phyloP scores from a whole-genome alignment of 192 early-diverging fungal genomes.

The Cetraspora pellucida region DNA sequence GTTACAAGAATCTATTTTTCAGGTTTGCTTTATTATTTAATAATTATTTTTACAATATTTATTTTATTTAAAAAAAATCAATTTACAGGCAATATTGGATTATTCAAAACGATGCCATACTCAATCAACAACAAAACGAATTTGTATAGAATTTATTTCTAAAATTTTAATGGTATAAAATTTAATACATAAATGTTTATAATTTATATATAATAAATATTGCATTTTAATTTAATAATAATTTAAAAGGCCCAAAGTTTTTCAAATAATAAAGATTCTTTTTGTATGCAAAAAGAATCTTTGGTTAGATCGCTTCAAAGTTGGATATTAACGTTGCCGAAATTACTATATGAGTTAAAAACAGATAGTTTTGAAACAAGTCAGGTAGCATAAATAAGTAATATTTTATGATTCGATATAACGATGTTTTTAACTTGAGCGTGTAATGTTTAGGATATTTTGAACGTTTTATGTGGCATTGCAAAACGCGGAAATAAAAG shows the following conservation, averaged over 20 bases:
- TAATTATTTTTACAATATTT: slow-evolving; percentile 32
- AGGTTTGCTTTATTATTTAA: slow-evolving; percentile 25
- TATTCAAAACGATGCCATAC: slow-evolving; percentile 35
- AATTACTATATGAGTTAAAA: slow-evolving; percentile 54
- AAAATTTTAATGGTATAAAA: slow-evolving; percentile 14
- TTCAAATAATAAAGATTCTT: slow-evolving; percentile 41
- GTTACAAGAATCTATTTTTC: slow-evolving; percentile 40
- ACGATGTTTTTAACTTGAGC: background rate
- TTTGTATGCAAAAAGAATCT: slow-evolving; percentile 33
- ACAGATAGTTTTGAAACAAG: slow-evolving; percentile 50
- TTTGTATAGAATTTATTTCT: slow-evolving; percentile 36
- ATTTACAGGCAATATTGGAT: slow-evolving; percentile 36
- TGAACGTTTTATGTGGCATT: slow-evolving; percentile 41
- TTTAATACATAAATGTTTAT: background rate
- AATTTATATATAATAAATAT: slow-evolving; percentile 6
- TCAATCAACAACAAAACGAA: slow-evolving; percentile 41
- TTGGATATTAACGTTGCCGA: slow-evolving; percentile 52
- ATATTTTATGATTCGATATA: background rate
- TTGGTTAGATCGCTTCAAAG: slow-evolving; percentile 36
- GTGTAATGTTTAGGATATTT: slow-evolving; percentile 33
- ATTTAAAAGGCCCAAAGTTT: slow-evolving; percentile 41
- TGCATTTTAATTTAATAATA: slow-evolving; percentile 42
- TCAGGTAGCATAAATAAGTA: slow-evolving; percentile 31
- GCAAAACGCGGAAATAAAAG: slow-evolving; percentile 40
- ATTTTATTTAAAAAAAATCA: slow-evolving; percentile 33